phyloP scores from a whole-genome alignment of 306 rosid species.

The Quillaja saponaria region DNA sequence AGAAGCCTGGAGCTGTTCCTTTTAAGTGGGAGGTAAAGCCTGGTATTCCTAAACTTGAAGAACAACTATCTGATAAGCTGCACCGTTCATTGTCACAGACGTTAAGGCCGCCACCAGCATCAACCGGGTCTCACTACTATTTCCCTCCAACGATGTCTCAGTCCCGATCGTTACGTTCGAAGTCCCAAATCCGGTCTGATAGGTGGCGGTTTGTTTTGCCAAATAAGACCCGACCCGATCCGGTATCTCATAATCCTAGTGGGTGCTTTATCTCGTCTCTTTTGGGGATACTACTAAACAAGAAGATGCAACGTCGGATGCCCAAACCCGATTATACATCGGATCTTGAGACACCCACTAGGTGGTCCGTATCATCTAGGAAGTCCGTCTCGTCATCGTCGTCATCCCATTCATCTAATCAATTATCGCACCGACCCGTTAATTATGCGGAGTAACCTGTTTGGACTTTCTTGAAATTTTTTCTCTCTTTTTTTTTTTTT shows the following conservation, averaged over 20 bases:
- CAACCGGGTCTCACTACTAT: conserved; percentile 23
- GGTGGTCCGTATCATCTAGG: conserved; percentile 68
- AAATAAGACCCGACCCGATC: conserved; percentile 39
- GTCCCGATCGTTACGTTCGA: conserved; percentile 45
- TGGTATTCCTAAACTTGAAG: conserved; percentile 63
- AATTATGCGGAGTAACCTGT: conserved; percentile 83
- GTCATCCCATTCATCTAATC: conserved; percentile 45
- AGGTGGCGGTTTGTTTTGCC: conserved; percentile 57
- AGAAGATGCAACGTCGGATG: conserved; percentile 20
- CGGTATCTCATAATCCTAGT: conserved; percentile 24
- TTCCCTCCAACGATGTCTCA: conserved; percentile 40
- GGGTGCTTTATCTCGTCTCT: conserved; percentile 82
- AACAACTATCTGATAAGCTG: conserved; percentile 31
- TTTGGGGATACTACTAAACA: conserved; percentile 39
- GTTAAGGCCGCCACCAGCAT: conserved; percentile 66
- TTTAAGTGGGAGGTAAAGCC: conserved; percentile 96
- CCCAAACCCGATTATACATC: conserved; percentile 35
- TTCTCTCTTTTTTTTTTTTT: too few species aligned
- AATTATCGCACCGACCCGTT: conserved; percentile 61
- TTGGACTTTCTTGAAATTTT: conserved; percentile 71
- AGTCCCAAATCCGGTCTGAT: conserved; percentile 50
- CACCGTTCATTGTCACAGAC: conserved; percentile 27
- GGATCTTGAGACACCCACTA: conserved; percentile 53
- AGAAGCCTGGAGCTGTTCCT: conserved; percentile 73
- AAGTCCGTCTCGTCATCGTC: conserved; percentile 51